Base-by-base conservation (phyloP, 202 grass and related monocot genomes). In the Zoysia matrella region DNA sequence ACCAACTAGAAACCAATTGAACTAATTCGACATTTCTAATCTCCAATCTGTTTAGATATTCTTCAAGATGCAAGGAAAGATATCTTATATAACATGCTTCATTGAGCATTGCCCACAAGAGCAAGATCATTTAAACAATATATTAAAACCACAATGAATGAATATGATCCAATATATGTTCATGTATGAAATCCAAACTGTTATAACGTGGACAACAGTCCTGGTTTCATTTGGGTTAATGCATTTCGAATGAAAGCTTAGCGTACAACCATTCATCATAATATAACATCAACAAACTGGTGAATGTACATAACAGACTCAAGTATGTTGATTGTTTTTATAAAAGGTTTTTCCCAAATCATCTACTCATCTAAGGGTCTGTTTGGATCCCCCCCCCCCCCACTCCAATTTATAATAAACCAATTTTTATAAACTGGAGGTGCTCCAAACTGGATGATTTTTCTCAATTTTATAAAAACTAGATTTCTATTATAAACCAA, bases 11-110 rank as follows among this genome's bases (percentile, higher is more conserved):
- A 56, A 13, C 60, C 18, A 13, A 30, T 66, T 65, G 0, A 43
- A 55, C 41, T 50, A 75, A 48, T 44, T 60, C 44, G 52, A 54
- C 48, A 75, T 75, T 44, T 61, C 47, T 66, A 65, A 9, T 71
- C 30, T 52, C 36, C 36, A 76, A 60, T 40, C 54, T 43, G 42
- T 80, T 75, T 15, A 16, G 8, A 44, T 36, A 65, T 10, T 49
- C 16, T 63, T 75, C 3, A 18, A 74, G 60, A 80, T 14, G 16
- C 58, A 72, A 75, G 71, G 16, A 69, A 65, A 22, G 68, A 16
- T 1, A 64, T 42, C 13, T 6, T 18, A 58, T 58, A 58, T 15
- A 15, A 16, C 14, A 58, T 16, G 15, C 15, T 69, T 54, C 44
- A 83, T 15, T 66, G 41, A 36, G 49, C 1, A 36, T 72, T 48